Conservation (phyloP, 2,329 filamentous ascomycete genomes). For the Gnomoniopsis sp. region DNA sequence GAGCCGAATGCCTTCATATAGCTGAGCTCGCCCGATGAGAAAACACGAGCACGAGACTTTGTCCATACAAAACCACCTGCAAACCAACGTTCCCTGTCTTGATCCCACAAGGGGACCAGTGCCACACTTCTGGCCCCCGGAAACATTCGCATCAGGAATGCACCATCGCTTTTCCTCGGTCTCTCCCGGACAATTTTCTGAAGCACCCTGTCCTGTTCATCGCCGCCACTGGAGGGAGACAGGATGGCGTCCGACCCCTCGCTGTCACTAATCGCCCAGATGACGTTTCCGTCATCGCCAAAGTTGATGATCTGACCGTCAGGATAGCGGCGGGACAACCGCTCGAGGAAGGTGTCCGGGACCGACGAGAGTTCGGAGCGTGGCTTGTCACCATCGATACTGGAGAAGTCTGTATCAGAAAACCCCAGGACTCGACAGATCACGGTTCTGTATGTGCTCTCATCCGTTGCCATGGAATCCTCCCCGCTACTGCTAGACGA, state of each 20-base stretch:
- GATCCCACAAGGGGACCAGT: slow-evolving; percentile 47
- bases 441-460: background rate
- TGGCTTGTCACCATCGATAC: slow-evolving; percentile 27
- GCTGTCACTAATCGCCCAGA: slow-evolving; percentile 3
- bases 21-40: slow-evolving; percentile 37
- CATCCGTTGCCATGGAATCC: background rate
- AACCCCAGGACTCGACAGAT: slow-evolving; percentile 35
- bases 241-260: background rate
- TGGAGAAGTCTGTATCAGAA: slow-evolving; percentile 32
- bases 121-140: slow-evolving; percentile 42
- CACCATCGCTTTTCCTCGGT: background rate
- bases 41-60: background rate
- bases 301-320: slow-evolving; percentile 45
- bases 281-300: slow-evolving; percentile 20
- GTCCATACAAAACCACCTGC: slow-evolving; percentile 16
- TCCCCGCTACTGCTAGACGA: background rate
- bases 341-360: slow-evolving; percentile 36
- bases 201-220: background rate
- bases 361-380: slow-evolving; percentile 23
- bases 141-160: slow-evolving; percentile 24
- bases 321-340: slow-evolving; percentile 41
- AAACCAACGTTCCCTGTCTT: slow-evolving; percentile 21
- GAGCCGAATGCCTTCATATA: slow-evolving; percentile 46
- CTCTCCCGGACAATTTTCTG: background rate
- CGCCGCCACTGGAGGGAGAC: background rate